Evolutionary conservation across 306 rosid genomes (phyloP), one percentile per base, ranked within the genome.

Genomic region (Casuarina glauca): DNA sequence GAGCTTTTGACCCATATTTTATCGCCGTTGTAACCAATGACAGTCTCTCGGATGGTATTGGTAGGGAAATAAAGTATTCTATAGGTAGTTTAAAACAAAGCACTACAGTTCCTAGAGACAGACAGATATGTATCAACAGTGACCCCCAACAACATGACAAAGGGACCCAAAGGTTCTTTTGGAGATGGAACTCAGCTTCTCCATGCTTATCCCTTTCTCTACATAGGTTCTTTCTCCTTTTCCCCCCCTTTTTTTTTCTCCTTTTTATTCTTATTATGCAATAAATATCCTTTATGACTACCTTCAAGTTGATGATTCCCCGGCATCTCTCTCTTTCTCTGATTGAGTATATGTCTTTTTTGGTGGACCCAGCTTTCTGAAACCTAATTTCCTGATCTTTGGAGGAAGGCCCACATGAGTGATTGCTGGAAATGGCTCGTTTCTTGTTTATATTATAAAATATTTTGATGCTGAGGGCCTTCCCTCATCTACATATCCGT

Each of bases 91-190:
- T 51, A 81, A 87, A 86, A 80, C 83, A 81, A 80, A 86, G 79
- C 86, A 79, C 74, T 80, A 85, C 44, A 82, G 80, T 83, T 58
- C 15, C 52, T 26, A 61, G 82, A 82, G 86, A 81, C 74, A 70
- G 73, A 84, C 71, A 83, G 76, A 86, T 84, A 51, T 82, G 85
- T 69, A 76, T 82, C 68, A 88, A 87, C 79, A 91, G 93, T 86
- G 91, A 86, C 88, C 69, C 87, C 86, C 86, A 85, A 85, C 89
- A 80, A 84, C 86, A 89, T 80, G 91, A 88, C 90, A 90, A 75
- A 88, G 90, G 93, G 63, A 89, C 91, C 81, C 77, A 83, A 58
- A 70, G 60, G 74, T 73, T 76, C 81, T 73, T 84, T 84, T 85
- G 79, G 87, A 80, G 82, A 70, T 85, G 81, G 84, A 92, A 89